Percentiles rank a stretch among this genome's conserved stretches.
Conservation (phyloP, 2,329 filamentous ascomycete species). For the Mollisia scopiformis region DNA sequence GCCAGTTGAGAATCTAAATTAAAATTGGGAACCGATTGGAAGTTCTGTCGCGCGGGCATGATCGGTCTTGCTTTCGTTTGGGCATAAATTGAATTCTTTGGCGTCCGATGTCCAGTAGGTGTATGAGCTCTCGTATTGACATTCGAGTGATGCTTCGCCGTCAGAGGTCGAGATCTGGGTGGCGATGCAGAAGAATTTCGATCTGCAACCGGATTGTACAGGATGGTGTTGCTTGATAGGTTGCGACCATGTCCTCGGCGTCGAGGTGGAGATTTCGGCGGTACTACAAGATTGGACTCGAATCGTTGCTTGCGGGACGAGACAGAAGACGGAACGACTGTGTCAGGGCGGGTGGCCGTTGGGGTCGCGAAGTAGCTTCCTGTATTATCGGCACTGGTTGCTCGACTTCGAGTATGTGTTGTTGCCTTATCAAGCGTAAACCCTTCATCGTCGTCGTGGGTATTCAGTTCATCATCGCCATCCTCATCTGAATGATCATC, state of each 20-base stretch:
- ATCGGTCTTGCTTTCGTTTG: slow-evolving; percentile 60
- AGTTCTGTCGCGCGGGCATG: slow-evolving; percentile 52
- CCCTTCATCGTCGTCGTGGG: slow-evolving; percentile 72
- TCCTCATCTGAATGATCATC: slow-evolving; percentile 40
- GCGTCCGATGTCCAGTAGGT: slow-evolving; percentile 25
- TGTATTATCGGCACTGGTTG: slow-evolving; percentile 26
- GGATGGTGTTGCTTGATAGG: slow-evolving; percentile 78
- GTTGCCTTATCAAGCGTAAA: slow-evolving; percentile 50
- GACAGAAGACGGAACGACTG: slow-evolving; percentile 15
- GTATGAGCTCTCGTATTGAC: slow-evolving; percentile 22
- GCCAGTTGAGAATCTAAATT: slow-evolving; percentile 21
- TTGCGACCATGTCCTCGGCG: slow-evolving; percentile 65
- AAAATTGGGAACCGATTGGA: slow-evolving; percentile 59
- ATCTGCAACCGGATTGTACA: slow-evolving; percentile 71
- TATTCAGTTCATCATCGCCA: slow-evolving; percentile 87
- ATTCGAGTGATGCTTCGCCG: slow-evolving; percentile 35
- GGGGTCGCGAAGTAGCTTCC: slow-evolving; percentile 58
- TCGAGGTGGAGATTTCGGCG: slow-evolving; percentile 23
- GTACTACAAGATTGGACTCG: background rate
- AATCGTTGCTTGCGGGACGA: slow-evolving; percentile 3
- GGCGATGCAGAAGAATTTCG: slow-evolving; percentile 43
- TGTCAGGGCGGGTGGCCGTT: slow-evolving; percentile 44
- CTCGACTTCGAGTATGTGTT: slow-evolving; percentile 33
- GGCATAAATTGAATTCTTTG: slow-evolving; percentile 39
- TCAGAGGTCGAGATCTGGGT: slow-evolving; percentile 40